These are phyloP conservation scores for Rhamnella rubrinervis DNA, from an alignment of 331 rosid genomes.

Conservation along the genomic window DNA sequence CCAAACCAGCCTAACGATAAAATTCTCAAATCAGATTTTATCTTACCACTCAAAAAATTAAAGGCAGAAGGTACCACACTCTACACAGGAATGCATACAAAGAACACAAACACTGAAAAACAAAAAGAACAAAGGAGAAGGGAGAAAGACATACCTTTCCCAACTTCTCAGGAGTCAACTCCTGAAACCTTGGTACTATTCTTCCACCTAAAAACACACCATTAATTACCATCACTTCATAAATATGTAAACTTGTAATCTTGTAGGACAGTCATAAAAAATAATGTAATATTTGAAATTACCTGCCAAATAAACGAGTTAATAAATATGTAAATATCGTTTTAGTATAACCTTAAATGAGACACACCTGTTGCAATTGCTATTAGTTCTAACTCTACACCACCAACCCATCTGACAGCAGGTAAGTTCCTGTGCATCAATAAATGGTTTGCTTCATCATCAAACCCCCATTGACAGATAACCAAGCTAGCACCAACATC, in stretches of 20 bases:
- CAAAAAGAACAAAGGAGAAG: neutral
- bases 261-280: neutral
- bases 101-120: neutral
- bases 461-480: slow-evolving; percentile 99
- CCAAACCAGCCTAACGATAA: slow-evolving; percentile 75
- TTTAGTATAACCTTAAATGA: slow-evolving; percentile 12
- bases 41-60: neutral
- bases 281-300: neutral
- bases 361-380: slow-evolving; percentile 92
- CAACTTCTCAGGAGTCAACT: slow-evolving; percentile 80
- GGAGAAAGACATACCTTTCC: slow-evolving; percentile 63
- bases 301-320: neutral
- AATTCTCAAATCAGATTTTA: slow-evolving; percentile 7
- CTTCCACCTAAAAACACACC: slow-evolving; percentile 76
- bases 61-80: neutral
- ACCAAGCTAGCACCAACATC: slow-evolving; percentile 96
- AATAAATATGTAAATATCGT: neutral
- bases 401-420: slow-evolving; percentile 99
- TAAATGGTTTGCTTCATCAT: slow-evolving; percentile 98
- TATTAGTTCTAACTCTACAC: slow-evolving; percentile 97
- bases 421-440: slow-evolving; percentile 95
- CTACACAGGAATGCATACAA: neutral
- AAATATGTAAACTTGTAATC: neutral
- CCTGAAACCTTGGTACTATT: slow-evolving; percentile 98
- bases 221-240: slow-evolving; percentile 7